These are phyloP conservation scores for Amanita muscaria DNA, from an alignment of 768 basidiomycete genomes.

Conservation along the genomic window DNA sequence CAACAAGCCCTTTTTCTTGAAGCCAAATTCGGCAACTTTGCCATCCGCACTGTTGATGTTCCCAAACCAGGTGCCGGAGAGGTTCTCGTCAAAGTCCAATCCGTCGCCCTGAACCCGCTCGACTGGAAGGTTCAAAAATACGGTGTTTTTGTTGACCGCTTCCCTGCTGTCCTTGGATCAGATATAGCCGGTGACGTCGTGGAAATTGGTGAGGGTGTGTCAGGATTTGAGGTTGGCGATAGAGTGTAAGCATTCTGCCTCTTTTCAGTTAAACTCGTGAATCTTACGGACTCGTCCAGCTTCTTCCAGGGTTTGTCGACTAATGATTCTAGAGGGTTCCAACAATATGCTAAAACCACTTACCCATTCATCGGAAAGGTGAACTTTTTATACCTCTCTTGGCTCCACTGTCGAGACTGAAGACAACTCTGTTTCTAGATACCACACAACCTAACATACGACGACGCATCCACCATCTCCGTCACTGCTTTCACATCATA, in stretches of 20 bases:
- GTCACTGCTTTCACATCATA: conserved; percentile 28
- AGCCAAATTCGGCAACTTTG: conserved; percentile 14
- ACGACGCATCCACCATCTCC: conserved; percentile 34
- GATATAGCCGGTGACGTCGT: conserved; percentile 33
- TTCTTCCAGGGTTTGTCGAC: conserved; percentile 28
- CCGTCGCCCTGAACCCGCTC: conserved; percentile 39
- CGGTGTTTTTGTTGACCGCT: conserved; percentile 24
- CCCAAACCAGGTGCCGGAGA: conserved; percentile 29
- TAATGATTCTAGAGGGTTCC: conserved; percentile 28
- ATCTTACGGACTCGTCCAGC: conserved; percentile 7
- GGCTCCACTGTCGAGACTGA: too few relatives aligned
- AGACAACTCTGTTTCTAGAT: conserved; percentile 19
- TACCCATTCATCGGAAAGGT: conserved; percentile 28
- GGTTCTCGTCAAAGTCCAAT: conserved; percentile 32
- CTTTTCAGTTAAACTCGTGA: not conserved
- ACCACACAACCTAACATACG: conserved; percentile 32
- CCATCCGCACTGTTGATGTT: conserved; percentile 12
- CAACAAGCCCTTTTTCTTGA: conserved; percentile 23
- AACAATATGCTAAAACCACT: conserved; percentile 22
- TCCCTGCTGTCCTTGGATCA: conserved; percentile 27
- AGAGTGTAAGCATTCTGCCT: conserved; percentile 18
- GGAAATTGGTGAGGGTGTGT: conserved; percentile 29
- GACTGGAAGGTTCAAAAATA: conserved; percentile 28
- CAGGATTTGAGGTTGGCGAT: conserved; percentile 26
- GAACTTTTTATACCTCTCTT: too few relatives aligned